phyloP scores from a whole-genome alignment of 1,139 yeast species.

The Insectozyma bohioensis region DNA sequence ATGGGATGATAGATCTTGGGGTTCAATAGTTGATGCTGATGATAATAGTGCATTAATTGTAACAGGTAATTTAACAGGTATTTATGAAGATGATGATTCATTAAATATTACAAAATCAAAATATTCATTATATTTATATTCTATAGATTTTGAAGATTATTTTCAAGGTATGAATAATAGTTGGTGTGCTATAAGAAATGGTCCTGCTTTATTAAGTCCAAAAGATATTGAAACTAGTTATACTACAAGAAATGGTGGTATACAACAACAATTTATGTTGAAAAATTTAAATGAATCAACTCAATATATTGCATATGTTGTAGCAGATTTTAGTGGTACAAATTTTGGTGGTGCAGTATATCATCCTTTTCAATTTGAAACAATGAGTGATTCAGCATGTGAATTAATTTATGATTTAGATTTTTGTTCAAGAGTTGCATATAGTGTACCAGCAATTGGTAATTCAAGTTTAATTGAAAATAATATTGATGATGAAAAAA shows the following conservation, averaged over 20 bases:
- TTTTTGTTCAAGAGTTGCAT: constrained; percentile 81
- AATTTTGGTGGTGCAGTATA: constrained; percentile 68
- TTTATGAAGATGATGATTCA: constrained; percentile 17
- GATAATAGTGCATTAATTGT: constrained; percentile 66
- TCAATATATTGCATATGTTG: constrained; percentile 63
- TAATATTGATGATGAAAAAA: constrained; percentile 16
- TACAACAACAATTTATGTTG: constrained; percentile 62
- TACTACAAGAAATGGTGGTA: constrained; percentile 49
- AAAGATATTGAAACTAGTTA: constrained; percentile 33
- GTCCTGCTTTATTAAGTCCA: constrained; percentile 35
- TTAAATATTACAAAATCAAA: constrained; percentile 32
- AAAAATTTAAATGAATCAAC: constrained; percentile 62
- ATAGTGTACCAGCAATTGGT: constrained; percentile 75
- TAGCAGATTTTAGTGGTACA: constrained; percentile 47
- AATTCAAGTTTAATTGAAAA: too few relatives aligned
- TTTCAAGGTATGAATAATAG: constrained; percentile 52
- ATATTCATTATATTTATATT: constrained; percentile 49
- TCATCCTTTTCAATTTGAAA: constrained; percentile 57
- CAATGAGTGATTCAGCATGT: constrained; percentile 61
- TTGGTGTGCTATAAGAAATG: constrained; percentile 69
- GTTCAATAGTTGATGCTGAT: constrained; percentile 72
- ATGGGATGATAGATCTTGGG: constrained; percentile 64
- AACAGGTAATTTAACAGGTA: constrained; percentile 55
- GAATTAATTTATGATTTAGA: constrained; percentile 70
- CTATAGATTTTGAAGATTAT: constrained; percentile 37